Evolutionary conservation across 495 filamentous ascomycete species (phyloP).

Genomic region (Aspergillus sclerotioniger): DNA sequence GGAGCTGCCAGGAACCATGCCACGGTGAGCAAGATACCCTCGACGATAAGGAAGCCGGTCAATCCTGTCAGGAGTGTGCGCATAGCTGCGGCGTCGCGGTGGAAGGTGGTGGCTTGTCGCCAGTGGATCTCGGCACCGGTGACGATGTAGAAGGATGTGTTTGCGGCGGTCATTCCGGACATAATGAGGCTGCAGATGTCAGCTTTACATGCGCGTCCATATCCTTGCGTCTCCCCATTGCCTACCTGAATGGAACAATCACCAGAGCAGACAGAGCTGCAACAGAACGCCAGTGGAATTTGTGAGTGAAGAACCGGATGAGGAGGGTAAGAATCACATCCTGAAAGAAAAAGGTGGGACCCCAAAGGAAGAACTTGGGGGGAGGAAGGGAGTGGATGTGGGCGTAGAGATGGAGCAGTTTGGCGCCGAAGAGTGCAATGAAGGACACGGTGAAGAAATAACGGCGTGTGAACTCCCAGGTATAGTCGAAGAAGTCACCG

Average conservation of each 20-base stretch:
- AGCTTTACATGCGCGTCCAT: not conserved
- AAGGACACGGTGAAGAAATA: constrained; percentile 39
- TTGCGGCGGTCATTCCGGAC: constrained; percentile 37
- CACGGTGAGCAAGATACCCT: constrained; percentile 22
- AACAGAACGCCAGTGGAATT: constrained; percentile 23
- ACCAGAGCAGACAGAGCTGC: constrained; percentile 23
- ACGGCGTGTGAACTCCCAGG: constrained; percentile 35
- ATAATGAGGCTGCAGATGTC: constrained; percentile 27
- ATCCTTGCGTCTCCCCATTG: not conserved
- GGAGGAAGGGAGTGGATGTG: constrained; percentile 35
- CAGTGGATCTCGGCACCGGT: constrained; percentile 43
- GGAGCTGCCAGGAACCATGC: constrained; percentile 24
- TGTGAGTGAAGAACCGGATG: constrained; percentile 29
- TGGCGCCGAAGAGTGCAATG: constrained; percentile 33
- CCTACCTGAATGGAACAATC: constrained; percentile 37
- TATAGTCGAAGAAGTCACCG: constrained; percentile 23
- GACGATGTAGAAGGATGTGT: constrained; percentile 35
- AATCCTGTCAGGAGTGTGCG: constrained; percentile 38
- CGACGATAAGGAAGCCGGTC: constrained; percentile 36
- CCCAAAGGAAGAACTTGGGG: constrained; percentile 33
- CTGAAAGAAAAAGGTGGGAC: constrained; percentile 39
- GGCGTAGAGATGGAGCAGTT: constrained; percentile 38
- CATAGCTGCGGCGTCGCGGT: constrained; percentile 35
- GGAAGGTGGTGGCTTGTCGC: constrained; percentile 34
- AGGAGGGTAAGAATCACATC: constrained; percentile 37